These are phyloP conservation scores for Cadophora malorum DNA, from an alignment of 2,329 filamentous ascomycete species.

Conservation along the genomic window DNA sequence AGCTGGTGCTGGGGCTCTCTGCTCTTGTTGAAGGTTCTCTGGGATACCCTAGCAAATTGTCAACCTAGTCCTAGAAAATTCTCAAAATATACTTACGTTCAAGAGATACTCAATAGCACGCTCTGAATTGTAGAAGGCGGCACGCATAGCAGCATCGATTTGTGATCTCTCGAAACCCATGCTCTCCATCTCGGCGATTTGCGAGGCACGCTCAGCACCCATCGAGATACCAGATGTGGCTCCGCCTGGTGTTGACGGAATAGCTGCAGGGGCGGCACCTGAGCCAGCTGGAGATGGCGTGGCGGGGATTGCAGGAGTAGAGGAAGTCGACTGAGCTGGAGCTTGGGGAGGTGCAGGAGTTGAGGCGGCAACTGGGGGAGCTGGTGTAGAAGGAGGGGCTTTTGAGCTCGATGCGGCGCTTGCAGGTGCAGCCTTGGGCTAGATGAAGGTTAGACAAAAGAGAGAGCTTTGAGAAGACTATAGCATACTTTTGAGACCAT, in stretches of 20 bases:
- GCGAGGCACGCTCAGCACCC: constrained; percentile 80
- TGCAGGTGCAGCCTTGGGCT: constrained; percentile 72
- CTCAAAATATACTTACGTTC: constrained; percentile 62
- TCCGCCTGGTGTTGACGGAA: constrained; percentile 58
- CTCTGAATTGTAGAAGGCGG: constrained; percentile 96
- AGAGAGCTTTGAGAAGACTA: not conserved
- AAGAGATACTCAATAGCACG: constrained; percentile 96
- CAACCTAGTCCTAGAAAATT: constrained; percentile 21
- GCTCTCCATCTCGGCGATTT: constrained; percentile 90
- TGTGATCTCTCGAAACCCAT: constrained; percentile 93
- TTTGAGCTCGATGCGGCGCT: constrained; percentile 60
- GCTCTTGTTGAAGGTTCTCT: constrained; percentile 78
- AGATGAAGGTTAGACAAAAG: constrained; percentile 38
- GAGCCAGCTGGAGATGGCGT: constrained; percentile 55
- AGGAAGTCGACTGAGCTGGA: constrained; percentile 62
- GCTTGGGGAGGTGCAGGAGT: constrained; percentile 66
- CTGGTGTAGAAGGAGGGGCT: constrained; percentile 65
- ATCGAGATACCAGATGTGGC: constrained; percentile 85
- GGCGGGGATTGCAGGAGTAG: constrained; percentile 54
- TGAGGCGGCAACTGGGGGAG: constrained; percentile 61
- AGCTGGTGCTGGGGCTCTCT: constrained; percentile 56
- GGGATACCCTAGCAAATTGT: constrained; percentile 76
- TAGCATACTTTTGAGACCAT: constrained; percentile 89
- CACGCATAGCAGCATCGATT: constrained; percentile 93
- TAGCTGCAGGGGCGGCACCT: constrained; percentile 55